Evolutionary conservation across 352 stramenopile species (phyloP).

Genomic region (Phytophthora colocasiae): DNA sequence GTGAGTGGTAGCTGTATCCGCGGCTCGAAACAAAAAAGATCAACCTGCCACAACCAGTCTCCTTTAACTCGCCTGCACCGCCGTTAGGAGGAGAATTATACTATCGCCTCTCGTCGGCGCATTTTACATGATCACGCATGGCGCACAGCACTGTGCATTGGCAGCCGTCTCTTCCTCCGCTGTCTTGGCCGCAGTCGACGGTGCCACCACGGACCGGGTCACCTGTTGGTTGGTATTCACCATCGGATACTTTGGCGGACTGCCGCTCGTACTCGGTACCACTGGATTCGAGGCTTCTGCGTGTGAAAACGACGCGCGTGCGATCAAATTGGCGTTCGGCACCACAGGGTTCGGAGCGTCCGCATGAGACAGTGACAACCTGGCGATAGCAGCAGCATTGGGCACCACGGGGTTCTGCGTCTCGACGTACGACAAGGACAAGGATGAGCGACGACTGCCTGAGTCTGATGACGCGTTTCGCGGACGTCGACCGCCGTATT

Average conservation of each 20-base stretch:
- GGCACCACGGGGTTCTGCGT: slow-evolving; percentile 75
- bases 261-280: slow-evolving; percentile 56
- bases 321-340: slow-evolving; percentile 75
- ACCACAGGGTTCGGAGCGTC: slow-evolving; percentile 73
- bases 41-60: background rate
- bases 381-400: slow-evolving; percentile 74
- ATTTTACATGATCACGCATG: slow-evolving; percentile 72
- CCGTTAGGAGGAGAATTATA: slow-evolving; percentile 17
- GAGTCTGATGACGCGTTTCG: slow-evolving; percentile 62
- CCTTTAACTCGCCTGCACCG: slow-evolving; percentile 2
- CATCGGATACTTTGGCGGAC: slow-evolving; percentile 72
- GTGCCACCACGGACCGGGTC: slow-evolving; percentile 32
- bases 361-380: slow-evolving; percentile 55
- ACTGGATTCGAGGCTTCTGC: slow-evolving; percentile 60
- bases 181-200: slow-evolving; percentile 24
- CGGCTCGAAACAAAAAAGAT: background rate
- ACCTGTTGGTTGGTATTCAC: slow-evolving; percentile 81
- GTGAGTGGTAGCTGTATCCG: background rate
- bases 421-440: slow-evolving; percentile 63
- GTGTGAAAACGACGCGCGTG: slow-evolving; percentile 43
- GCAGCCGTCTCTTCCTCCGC: slow-evolving; percentile 45
- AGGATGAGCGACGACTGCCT: slow-evolving; percentile 40
- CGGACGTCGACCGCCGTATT: slow-evolving; percentile 57
- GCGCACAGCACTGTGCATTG: slow-evolving; percentile 64
- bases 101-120: slow-evolving; percentile 23